phyloP scores from a whole-genome alignment of 176 grass and related monocot genomes.

The Tillandsia leiboldiana region DNA sequence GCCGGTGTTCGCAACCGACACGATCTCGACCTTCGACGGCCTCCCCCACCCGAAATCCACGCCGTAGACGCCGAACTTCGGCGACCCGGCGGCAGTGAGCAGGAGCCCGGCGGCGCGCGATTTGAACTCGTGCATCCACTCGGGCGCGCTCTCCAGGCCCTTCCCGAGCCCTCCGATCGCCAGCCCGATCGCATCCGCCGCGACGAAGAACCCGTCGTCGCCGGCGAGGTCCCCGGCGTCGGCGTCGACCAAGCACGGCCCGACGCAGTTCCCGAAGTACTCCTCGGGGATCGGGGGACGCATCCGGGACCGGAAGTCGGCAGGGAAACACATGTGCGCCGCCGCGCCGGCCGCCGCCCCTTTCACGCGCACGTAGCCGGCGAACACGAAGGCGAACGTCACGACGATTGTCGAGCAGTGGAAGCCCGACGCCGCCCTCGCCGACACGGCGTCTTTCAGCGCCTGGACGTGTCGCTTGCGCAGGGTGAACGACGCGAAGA shows the following conservation, averaged over 20 bases:
- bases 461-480: slow-evolving; percentile 19
- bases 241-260: slow-evolving; percentile 31
- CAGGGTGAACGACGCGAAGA: slow-evolving; percentile 26
- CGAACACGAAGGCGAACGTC: slow-evolving; percentile 32
- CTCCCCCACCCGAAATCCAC: neutral
- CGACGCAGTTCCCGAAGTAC: slow-evolving; percentile 46
- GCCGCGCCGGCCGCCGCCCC: neutral
- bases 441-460: slow-evolving; percentile 23
- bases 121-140: neutral
- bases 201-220: slow-evolving; percentile 15
- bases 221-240: neutral
- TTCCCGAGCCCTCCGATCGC: slow-evolving; percentile 18
- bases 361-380: slow-evolving; percentile 28
- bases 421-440: neutral
- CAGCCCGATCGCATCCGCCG: slow-evolving; percentile 2
- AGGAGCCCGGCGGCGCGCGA: neutral
- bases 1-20: no score
- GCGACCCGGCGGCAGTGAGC: neutral
- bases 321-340: slow-evolving; percentile 22
- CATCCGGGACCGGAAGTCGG: slow-evolving; percentile 23
- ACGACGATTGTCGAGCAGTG: slow-evolving; percentile 29
- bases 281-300: slow-evolving; percentile 14
- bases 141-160: slow-evolving; percentile 19
- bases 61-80: neutral
- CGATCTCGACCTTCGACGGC: neutral